Percentiles rank a stretch among this genome's conserved stretches.
phyloP scores from a whole-genome alignment of 768 basidiomycete genomes.

The Grammothele lineata region DNA sequence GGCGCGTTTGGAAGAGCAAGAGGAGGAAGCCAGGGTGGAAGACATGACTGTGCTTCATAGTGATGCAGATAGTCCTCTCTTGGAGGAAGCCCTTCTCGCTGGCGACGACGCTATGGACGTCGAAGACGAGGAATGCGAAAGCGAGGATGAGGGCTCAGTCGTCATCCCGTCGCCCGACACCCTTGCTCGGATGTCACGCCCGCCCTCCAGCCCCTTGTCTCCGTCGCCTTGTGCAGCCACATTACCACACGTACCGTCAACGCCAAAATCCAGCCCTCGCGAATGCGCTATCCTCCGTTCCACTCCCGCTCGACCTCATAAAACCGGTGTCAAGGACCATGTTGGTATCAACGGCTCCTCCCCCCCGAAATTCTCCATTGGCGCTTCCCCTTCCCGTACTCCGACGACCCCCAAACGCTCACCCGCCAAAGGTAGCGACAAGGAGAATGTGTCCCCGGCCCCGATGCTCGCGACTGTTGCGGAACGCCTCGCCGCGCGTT shows the following conservation, averaged over 20 bases:
- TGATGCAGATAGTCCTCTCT: slow-evolving; percentile 3
- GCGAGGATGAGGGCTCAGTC: slow-evolving; percentile 9
- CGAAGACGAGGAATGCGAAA: background rate
- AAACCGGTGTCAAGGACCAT: background rate
- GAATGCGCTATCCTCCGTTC: too few species aligned
- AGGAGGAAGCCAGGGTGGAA: slow-evolving; percentile 9
- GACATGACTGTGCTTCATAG: slow-evolving; percentile 12
- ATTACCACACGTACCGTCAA: too few species aligned
- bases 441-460: slow-evolving; percentile 57
- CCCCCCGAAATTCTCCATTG: background rate
- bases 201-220: slow-evolving; percentile 5
- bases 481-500: slow-evolving; percentile 43
- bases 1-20: slow-evolving; percentile 4
- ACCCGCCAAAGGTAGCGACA: slow-evolving; percentile 33
- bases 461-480: slow-evolving; percentile 32
- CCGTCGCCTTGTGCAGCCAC: too few species aligned
- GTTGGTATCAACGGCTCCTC: background rate
- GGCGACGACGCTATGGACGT: background rate
- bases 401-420: slow-evolving; percentile 17
- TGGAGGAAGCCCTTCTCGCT: background rate
- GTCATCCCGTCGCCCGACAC: slow-evolving; percentile 4
- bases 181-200: slow-evolving; percentile 1
- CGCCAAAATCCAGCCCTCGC: slow-evolving; percentile 8
- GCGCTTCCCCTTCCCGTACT: background rate
- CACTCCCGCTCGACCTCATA: slow-evolving; percentile 2